Percentiles rank a stretch among this genome's conserved stretches.
Conservation (phyloP, 495 filamentous ascomycete species). For the Penicillium mononematosum region DNA sequence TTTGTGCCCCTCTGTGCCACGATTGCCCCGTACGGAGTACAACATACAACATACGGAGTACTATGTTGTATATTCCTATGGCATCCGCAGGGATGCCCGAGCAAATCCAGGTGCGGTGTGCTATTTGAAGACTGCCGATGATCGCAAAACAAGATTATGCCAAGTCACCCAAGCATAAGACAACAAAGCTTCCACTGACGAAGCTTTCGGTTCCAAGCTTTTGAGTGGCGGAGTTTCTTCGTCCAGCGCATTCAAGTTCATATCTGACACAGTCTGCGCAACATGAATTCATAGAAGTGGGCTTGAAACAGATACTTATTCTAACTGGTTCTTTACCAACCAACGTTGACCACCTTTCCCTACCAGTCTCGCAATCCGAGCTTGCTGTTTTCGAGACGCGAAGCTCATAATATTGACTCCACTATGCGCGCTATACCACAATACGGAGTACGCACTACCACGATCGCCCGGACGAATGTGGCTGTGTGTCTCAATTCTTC, state of each 20-base stretch:
- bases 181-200: slow-evolving; percentile 4
- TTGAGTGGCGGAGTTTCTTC: slow-evolving; percentile 4
- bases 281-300: background rate
- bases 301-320: background rate
- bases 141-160: background rate
- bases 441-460: background rate
- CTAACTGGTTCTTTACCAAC: background rate
- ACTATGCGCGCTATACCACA: background rate
- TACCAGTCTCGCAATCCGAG: background rate
- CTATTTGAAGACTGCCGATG: background rate
- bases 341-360: background rate
- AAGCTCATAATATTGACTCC: slow-evolving; percentile 4
- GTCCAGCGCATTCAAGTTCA: background rate
- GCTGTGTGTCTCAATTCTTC: slow-evolving; percentile 6
- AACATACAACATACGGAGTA: no score
- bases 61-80: background rate
- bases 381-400: background rate
- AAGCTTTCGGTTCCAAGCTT: slow-evolving; percentile 8
- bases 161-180: slow-evolving; percentile 8
- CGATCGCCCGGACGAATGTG: slow-evolving; percentile 8
- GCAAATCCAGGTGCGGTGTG: background rate
- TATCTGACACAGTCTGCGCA: background rate
- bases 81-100: slow-evolving; percentile 7
- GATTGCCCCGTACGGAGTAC: no score
- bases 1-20: background rate